Evolutionary conservation across 1,284 basidiomycete genomes (phyloP).

Genomic region (Puccinia triticina): DNA sequence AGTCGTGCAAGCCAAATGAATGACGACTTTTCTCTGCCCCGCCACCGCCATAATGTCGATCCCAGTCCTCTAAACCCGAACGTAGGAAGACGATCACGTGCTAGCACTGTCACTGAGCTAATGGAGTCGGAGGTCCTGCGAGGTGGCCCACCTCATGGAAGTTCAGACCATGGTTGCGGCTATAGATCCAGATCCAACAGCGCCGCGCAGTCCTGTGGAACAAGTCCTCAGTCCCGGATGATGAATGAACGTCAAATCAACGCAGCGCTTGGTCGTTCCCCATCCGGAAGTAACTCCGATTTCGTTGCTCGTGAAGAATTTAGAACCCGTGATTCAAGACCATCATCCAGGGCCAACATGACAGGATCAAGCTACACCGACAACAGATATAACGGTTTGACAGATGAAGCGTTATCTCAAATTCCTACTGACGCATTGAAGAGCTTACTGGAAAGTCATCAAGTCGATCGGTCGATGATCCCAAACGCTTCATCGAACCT

Average conservation of each 20-base stretch:
- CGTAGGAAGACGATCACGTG: constrained; percentile 22
- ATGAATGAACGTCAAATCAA: neutral
- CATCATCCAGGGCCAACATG: constrained; percentile 12
- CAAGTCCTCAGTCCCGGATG: constrained; percentile 3
- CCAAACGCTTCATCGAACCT: neutral
- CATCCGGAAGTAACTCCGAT: constrained; percentile 5
- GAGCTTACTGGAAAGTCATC: neutral
- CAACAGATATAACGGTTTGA: neutral
- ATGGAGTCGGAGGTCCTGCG: constrained; percentile 1
- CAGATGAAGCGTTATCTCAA: constrained; percentile 8
- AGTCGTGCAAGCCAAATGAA: constrained; percentile 19
- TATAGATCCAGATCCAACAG: constrained; percentile 46
- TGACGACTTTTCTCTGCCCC: constrained; percentile 11
- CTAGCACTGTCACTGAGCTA: constrained; percentile 15
- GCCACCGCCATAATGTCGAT: constrained; percentile 15
- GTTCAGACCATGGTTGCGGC: constrained; percentile 13
- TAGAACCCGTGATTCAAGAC: constrained; percentile 7
- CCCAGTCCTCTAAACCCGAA: constrained; percentile 17
- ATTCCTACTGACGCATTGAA: neutral
- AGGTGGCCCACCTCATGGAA: neutral
- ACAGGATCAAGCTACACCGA: neutral
- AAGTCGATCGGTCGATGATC: neutral
- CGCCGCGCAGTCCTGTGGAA: neutral
- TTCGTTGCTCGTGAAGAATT: neutral
- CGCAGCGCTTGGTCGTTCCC: constrained; percentile 3